phyloP scores from a whole-genome alignment of 345 rosid genomes.

The Aquilaria yunnanensis region DNA sequence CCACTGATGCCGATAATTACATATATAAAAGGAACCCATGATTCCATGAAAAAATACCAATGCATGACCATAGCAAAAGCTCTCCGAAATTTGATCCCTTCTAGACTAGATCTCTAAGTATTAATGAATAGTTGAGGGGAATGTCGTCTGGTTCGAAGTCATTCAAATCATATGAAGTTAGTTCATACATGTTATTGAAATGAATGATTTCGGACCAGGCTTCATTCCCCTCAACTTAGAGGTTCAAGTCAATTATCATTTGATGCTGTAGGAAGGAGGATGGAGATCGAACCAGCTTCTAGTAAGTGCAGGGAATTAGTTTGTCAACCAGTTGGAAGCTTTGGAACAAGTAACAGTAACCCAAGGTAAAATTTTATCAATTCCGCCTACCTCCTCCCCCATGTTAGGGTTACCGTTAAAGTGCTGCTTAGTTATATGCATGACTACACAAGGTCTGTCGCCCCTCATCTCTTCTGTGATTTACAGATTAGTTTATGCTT shows the following conservation, averaged over 20 bases:
- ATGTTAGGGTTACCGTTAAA: too few species aligned
- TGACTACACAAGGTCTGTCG: too few species aligned
- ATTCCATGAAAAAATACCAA: constrained; percentile 6
- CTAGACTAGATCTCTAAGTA: background rate
- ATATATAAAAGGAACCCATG: constrained; percentile 26
- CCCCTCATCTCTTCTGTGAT: too few species aligned
- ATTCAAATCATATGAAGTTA: constrained; percentile 18
- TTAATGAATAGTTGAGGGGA: constrained; percentile 53
- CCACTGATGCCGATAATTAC: constrained; percentile 11
- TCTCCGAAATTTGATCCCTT: background rate
- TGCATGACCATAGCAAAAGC: constrained; percentile 29
- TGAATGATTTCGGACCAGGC: constrained; percentile 93
- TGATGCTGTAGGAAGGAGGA: background rate
- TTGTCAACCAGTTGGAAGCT: background rate
- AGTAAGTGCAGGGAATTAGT: background rate
- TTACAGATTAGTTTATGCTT: too few species aligned
- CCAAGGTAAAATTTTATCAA: constrained; percentile 1
- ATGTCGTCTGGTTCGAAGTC: constrained; percentile 82
- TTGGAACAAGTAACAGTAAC: background rate
- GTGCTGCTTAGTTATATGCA: too few species aligned
- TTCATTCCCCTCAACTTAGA: constrained; percentile 81
- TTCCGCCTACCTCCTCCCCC: too few species aligned
- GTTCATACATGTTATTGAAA: constrained; percentile 7
- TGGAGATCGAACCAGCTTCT: background rate
- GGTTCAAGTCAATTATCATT: background rate